A percentile compares a stretch with the other conserved stretches of the same genome.
phyloP scores from a whole-genome alignment of 257 asterid species.

The Asclepias syriaca region DNA sequence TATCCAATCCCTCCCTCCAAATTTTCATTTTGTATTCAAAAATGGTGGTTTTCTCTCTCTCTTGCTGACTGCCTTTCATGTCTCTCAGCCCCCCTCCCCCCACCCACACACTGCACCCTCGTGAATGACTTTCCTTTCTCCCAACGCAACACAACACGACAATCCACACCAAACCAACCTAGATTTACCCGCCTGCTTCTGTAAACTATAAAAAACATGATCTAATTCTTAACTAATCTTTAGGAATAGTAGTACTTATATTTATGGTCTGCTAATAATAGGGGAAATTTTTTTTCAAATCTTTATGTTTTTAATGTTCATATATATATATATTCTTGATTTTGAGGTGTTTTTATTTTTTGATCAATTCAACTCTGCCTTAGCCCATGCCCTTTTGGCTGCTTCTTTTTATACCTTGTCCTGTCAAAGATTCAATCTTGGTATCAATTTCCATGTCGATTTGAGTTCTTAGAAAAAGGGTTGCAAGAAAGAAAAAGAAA shows the following conservation, averaged over 20 bases:
- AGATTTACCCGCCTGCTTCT: background rate
- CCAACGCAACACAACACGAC: conserved; percentile 7
- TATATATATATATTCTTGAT: background rate
- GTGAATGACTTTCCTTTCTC: conserved; percentile 9
- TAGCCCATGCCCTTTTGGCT: background rate
- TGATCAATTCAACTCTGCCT: conserved; percentile 7
- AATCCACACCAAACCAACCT: background rate
- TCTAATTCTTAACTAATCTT: background rate
- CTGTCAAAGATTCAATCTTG: background rate
- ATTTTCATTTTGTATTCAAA: conserved; percentile 12
- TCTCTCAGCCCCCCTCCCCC: background rate
- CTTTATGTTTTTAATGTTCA: background rate
- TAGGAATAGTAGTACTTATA: background rate
- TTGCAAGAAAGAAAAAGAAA: background rate
- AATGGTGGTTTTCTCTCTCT: background rate
- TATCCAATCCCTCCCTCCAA: conserved; percentile 16
- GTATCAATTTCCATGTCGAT: background rate
- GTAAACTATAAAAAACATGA: background rate
- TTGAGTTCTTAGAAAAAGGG: background rate
- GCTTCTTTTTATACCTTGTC: background rate
- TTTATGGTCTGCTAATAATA: background rate
- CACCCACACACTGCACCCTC: background rate
- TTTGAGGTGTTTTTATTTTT: conserved; percentile 4
- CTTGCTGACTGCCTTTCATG: background rate
- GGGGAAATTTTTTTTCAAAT: background rate